Base-by-base conservation (phyloP, 2,329 filamentous ascomycete species). In the Sporothrix globosa region DNA sequence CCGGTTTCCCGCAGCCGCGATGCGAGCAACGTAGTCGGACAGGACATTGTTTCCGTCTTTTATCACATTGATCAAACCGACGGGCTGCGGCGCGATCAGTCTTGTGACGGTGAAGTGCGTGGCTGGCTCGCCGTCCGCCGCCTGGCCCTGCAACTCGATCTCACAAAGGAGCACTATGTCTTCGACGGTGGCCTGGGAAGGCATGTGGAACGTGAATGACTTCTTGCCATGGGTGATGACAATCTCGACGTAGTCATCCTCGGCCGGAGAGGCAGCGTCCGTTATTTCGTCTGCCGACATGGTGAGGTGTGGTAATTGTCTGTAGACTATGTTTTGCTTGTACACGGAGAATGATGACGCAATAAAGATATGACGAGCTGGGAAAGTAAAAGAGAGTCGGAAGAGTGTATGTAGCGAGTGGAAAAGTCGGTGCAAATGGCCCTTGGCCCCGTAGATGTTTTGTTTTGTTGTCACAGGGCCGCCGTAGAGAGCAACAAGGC, bases 41-140 rank as follows among this genome's bases (percentile, higher is more conserved):
- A 80, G 72, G 9, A 73, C 54, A 9, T 74, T 70, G 60, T 69
- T n/a, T 68, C 70, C 70, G 71, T 79, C 75, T 11, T 75, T 72
- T 67, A 69, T 69, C 60, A 74, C 73, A 41, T 76, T 75, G 61
- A 80, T 74, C 52, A 80, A 72, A 7, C 75, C 74, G 4, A 73
- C 56, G 0, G 75, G 75, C 6, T 73, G 74, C n/a, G 75, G 73
- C 1, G 73, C 75, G 27, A 77, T 74, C 65, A 77, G 75, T 68
- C 75, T 77, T 70, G 74, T 73, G 44, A 73, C 73, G 30, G 72
- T 68, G 72, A 75, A 76, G 67, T 76, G 73, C 21, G 73, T 73
- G 11, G 65, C 14, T 1, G 56, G 39, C 58, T 46, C n/a, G 10
- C 39, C 58, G n/a, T 61, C 50, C 27, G 61, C 41, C 10, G 24